A percentile compares a stretch with the other conserved stretches of the same genome.
Evolutionary conservation across 768 basidiomycete genomes (phyloP).

Genomic region (Sarcodon aspratus): DNA sequence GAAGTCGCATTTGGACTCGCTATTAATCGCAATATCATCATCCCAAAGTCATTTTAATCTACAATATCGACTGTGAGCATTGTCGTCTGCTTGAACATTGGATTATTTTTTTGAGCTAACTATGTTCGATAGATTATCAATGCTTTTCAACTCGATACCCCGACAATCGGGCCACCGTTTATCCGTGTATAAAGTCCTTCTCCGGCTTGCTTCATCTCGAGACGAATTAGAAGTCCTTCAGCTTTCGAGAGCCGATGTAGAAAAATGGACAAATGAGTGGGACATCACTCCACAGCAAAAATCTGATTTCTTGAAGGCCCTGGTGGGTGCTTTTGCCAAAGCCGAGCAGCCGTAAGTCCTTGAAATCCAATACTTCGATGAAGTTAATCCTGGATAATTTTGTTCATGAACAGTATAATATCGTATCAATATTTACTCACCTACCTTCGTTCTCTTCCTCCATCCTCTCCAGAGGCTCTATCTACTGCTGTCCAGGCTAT

Average conservation of each 20-base stretch:
- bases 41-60: conserved; percentile 41
- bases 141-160: conserved; percentile 71
- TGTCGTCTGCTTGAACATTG: background rate
- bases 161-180: conserved; percentile 54
- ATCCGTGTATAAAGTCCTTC: conserved; percentile 48
- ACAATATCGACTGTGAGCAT: conserved; percentile 68
- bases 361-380: background rate
- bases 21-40: conserved; percentile 45
- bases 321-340: conserved; percentile 49
- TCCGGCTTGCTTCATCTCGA: conserved; percentile 46
- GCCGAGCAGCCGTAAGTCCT: conserved; percentile 45
- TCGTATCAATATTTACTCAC: conserved; percentile 57
- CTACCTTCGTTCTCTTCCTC: conserved; percentile 49
- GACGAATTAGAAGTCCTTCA: conserved; percentile 54
- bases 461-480: conserved; percentile 38
- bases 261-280: conserved; percentile 76
- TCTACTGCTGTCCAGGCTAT: conserved; percentile 50
- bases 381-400: background rate
- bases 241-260: conserved; percentile 47
- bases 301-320: conserved; percentile 48
- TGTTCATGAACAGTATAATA: conserved; percentile 27
- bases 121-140: conserved; percentile 46
- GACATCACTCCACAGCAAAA: conserved; percentile 50
- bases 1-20: conserved; percentile 33
- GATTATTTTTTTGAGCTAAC: background rate